These are phyloP conservation scores for Macrophomina pseudophaseolina DNA, from an alignment of 2,329 filamentous ascomycete species.

Conservation along the genomic window DNA sequence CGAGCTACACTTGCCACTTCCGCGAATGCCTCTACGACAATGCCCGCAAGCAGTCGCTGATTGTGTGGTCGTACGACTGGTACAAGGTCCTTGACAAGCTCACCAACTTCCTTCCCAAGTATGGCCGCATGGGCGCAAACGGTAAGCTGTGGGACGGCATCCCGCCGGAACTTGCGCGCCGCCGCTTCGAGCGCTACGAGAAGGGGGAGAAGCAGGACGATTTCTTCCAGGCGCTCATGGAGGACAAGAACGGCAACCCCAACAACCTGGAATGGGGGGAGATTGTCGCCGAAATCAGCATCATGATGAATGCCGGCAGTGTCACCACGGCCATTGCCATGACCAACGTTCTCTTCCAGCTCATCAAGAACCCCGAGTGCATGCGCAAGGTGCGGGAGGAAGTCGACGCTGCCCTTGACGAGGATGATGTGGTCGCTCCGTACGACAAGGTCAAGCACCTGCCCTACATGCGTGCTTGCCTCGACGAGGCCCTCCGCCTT, in stretches of 20 bases:
- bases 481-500: slow-evolving; percentile 38
- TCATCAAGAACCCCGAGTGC: slow-evolving; percentile 40
- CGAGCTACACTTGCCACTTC: slow-evolving; percentile 52
- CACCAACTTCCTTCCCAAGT: slow-evolving; percentile 54
- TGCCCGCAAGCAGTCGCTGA: slow-evolving; percentile 55
- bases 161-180: slow-evolving; percentile 51
- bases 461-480: slow-evolving; percentile 38
- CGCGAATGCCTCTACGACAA: slow-evolving; percentile 59
- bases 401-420: slow-evolving; percentile 28
- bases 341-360: slow-evolving; percentile 43
- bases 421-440: slow-evolving; percentile 29
- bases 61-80: slow-evolving; percentile 59
- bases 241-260: slow-evolving; percentile 12
- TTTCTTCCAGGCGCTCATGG: slow-evolving; percentile 24
- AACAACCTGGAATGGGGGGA: slow-evolving; percentile 19
- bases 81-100: slow-evolving; percentile 56
- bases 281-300: slow-evolving; percentile 11
- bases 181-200: slow-evolving; percentile 53
- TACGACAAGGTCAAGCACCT: slow-evolving; percentile 34
- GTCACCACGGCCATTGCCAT: slow-evolving; percentile 45
- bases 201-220: slow-evolving; percentile 22
- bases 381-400: slow-evolving; percentile 34
- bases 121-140: slow-evolving; percentile 33
- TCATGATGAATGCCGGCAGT: slow-evolving; percentile 37
- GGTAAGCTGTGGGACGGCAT: slow-evolving; percentile 36